These are phyloP conservation scores for Arthrobotrys pseudoclavata DNA, from an alignment of 2,329 filamentous ascomycete genomes.

Conservation along the genomic window DNA sequence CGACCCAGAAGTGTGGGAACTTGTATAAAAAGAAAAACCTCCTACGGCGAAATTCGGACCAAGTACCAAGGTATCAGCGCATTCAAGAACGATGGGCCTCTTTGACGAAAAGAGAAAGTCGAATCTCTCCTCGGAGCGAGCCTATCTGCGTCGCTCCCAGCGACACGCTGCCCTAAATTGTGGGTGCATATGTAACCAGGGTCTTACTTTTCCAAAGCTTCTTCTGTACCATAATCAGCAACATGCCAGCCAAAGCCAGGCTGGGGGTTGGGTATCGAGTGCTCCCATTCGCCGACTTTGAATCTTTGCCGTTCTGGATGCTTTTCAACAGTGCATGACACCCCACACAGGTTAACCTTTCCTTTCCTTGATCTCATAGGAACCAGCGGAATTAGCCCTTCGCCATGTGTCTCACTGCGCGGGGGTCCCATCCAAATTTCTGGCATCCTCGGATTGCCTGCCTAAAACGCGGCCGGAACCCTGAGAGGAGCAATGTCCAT, in stretches of 20 bases:
- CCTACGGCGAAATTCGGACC: conserved; percentile 40
- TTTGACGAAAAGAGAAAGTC: conserved; percentile 42
- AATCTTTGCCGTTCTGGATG: conserved; percentile 34
- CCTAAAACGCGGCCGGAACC: conserved; percentile 59
- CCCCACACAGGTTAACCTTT: conserved; percentile 31
- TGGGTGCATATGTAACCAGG: conserved; percentile 43
- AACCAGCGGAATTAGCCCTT: conserved; percentile 33
- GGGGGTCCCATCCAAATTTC: conserved; percentile 43
- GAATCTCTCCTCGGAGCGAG: conserved; percentile 43
- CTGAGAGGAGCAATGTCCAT: conserved; percentile 29
- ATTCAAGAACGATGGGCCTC: conserved; percentile 29
- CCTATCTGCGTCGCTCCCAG: conserved; percentile 54
- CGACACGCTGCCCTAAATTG: conserved; percentile 33
- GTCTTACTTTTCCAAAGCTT: conserved; percentile 45
- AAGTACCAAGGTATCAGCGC: conserved; percentile 30
- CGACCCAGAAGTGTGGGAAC: conserved; percentile 16
- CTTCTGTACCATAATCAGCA: conserved; percentile 56
- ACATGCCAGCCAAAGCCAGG: conserved; percentile 23
- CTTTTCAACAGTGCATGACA: conserved; percentile 39
- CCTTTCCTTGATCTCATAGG: conserved; percentile 8
- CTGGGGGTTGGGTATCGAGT: conserved; percentile 34
- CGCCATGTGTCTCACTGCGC: conserved; percentile 43
- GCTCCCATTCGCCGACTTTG: conserved; percentile 56
- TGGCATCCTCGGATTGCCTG: conserved; percentile 55
- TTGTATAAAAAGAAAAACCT: conserved; percentile 27